Evolutionary conservation across 2,329 filamentous ascomycete genomes (phyloP), one percentile per base, ranked within the genome.

Genomic region (Alternaria angustiovoidea): DNA sequence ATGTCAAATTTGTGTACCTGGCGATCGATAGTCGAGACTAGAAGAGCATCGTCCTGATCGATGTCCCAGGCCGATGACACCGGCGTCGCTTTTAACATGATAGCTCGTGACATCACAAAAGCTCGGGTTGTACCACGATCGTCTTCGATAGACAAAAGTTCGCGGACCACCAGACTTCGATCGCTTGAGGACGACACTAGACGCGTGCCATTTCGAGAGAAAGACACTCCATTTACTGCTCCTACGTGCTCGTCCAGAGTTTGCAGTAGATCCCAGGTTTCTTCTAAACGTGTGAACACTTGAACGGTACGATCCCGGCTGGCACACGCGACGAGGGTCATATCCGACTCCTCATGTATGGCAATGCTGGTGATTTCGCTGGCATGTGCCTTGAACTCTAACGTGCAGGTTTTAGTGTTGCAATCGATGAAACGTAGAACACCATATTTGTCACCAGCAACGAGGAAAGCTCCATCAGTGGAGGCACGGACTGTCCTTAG

Each of bases 161-260:
- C 91, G 62, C 95, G 87, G 20, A 97, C 84, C 51, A 97, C 90
- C 51, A 97, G 82, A 0, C 93, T 96, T 42, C 95, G 88, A 78
- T 99, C 95, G 28, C 72, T 73, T 2, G 94, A 97, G 70, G 91
- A 94, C 1, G 95, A 97, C 20, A 98, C 84, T 44, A 98, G 81
- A 63, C 85, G 89, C 41, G 84, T 82, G 5, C 88, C 88, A 75
- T 93, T 87, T 42, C 90, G 86, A 3, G 91, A 87, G 59, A 96
- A 93, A 8, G 94, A 84, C 28, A 97, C 81, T 28, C 89, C 89
- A 55, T 86, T 90, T 18, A 99, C 94, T 64, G 92, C 91, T 22
- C 93, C 92, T 30, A 93, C 89, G 78, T 98, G 96, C 68, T 99
- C 94, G 57, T 92, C 89, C 73, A 98, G 86, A 0, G 95, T 99